These are phyloP conservation scores for Albugo laibachii DNA, from an alignment of 352 stramenopile genomes.

Conservation along the genomic window DNA sequence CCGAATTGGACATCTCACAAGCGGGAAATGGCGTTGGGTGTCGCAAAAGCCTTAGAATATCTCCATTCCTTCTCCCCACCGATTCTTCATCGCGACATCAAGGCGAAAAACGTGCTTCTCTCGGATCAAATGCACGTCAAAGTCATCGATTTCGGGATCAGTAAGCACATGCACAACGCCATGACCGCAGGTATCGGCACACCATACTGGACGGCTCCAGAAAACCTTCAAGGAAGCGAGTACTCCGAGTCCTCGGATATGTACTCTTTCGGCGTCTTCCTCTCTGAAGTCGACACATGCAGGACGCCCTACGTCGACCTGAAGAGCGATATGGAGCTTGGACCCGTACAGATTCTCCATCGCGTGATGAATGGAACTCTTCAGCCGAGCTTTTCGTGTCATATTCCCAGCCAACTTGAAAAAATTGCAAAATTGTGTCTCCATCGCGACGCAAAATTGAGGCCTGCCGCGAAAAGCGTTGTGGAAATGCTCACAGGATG, in stretches of 20 bases:
- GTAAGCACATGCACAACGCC: not conserved
- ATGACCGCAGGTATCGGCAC: constrained; percentile 36
- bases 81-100: constrained; percentile 25
- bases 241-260: constrained; percentile 79
- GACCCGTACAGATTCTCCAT: too few relatives aligned
- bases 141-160: constrained; percentile 21
- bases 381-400: constrained; percentile 20
- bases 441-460: constrained; percentile 66
- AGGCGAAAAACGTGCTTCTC: constrained; percentile 23
- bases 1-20: constrained; percentile 24
- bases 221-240: constrained; percentile 75
- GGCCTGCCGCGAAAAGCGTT: constrained; percentile 40
- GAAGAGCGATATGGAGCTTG: too few relatives aligned
- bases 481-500: constrained; percentile 58
- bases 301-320: constrained; percentile 1
- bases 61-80: constrained; percentile 16
- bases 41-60: constrained; percentile 22
- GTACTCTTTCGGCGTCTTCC: constrained; percentile 73
- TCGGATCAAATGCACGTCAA: constrained; percentile 12
- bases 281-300: constrained; percentile 14
- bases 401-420: too few relatives aligned
- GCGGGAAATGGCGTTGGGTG: constrained; percentile 19
- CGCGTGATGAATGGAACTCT: too few relatives aligned
- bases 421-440: constrained; percentile 64
- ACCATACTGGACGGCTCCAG: constrained; percentile 59